Base-by-base conservation (phyloP, 352 stramenopile species). In the Phytophthora pseudosyringae region DNA sequence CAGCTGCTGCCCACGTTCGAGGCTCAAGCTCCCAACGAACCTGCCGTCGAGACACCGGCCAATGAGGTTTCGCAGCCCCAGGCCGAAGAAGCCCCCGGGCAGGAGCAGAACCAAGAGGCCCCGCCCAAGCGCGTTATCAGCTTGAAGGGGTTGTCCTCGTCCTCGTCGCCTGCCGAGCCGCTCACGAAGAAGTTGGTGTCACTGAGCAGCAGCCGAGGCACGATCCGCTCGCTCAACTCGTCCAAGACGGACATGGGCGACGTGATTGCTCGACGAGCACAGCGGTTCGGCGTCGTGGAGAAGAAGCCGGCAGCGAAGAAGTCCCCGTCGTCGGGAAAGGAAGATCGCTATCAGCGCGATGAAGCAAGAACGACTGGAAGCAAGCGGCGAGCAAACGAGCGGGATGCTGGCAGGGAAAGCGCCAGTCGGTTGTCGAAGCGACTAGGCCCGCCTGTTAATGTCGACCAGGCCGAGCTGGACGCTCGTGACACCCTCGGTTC, bases 391-490 rank as follows among this genome's bases (percentile, higher is more conserved):
- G 66, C 53, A 44, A 65, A 52, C 43, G 50, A 73, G 10, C 48
- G 67, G 9, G 54, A 76, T 45, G 44, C 44, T 25, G 49, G 40
- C 49, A 71, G 67, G 12, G 54, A 78, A 25, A 36, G 56, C n/a
- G 50, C 41, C 43, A 67, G 70, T n/a, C 65, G 76, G 0, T 18
- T 90, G 35, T 72, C 82, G 1, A 67, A 85, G 31, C 46, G 88
- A 49, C 78, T 94, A 5, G 85, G 85, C 0, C 85, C 85, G 1
- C 85, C 85, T 0, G 81, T 94, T 43, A 94, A 92, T 55, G 80
- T 90, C 25, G 81, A 92, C 49, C 85, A 94, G 45, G 85, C 85
- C 2, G 78, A 94, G 51, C 51, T 94, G 10, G 85, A 94, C 49
- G 85, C 83, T 0, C 80, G 83, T 41, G 81, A 89, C 31, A 90